Base-by-base conservation (phyloP, 495 filamentous ascomycete species). In the Rhypophila decipiens region DNA sequence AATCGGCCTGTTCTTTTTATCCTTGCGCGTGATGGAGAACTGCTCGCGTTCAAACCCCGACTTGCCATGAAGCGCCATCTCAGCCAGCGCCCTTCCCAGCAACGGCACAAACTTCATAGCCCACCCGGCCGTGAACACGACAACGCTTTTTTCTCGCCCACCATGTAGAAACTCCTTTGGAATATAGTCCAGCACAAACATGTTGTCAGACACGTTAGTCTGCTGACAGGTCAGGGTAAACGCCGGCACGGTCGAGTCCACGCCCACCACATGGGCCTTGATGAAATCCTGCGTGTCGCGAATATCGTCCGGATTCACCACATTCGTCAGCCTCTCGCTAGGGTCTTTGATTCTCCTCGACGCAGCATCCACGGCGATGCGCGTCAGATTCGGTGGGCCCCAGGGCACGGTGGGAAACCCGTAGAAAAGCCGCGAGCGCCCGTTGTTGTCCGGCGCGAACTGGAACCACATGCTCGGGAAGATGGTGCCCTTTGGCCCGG, bases 391-490 rank as follows among this genome's bases (percentile, higher is more conserved):
- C 12, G 50, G 50, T 4, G 48, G 50, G 5, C 49, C 53, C 49
- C 53, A 56, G 4, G 42, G 49, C n/a, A 56, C 43, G 39, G 38
- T 45, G 9, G 49, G 53, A 43, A 56, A 56, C 4, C 53, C 53
- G 24, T 56, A 56, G 27, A 52, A 56, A 21, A 52, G 53, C 8
- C 35, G 42, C n/a, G 49, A 56, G 21, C 50, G 15, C 2, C 24
- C 15, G 43, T 42, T 42, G 23, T 48, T 40, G 29, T 52, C 43
- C 11, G 42, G 15, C n/a, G 49, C 49, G 17, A 56, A 56, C 33
- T 56, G 53, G 34, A 56, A 52, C 50, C 43, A 56, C 53, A 56
- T 56, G 27, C 43, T 52, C 5, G 49, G 53, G 42, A 56, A 56
- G 23, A 52, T 27, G 24, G 50, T 49, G 24, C 53, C 49, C 21